phyloP scores from a whole-genome alignment of 2,329 filamentous ascomycete genomes.

The Penicillium decumbens region DNA sequence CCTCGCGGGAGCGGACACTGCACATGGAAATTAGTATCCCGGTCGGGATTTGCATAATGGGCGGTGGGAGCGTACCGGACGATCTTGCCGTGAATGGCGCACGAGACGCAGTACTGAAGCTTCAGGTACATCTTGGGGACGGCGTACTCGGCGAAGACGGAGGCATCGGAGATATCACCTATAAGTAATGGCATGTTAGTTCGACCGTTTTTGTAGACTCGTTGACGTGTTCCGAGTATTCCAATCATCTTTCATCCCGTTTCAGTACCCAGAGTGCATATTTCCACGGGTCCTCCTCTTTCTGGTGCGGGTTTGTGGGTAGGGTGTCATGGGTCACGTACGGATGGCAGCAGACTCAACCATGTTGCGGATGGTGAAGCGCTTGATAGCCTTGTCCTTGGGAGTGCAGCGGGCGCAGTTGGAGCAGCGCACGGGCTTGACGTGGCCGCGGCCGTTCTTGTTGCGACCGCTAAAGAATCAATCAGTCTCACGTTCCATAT shows the following conservation, averaged over 20 bases:
- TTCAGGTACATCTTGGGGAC: slow-evolving; percentile 99
- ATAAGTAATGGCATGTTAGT: slow-evolving; percentile 18
- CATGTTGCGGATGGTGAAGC: slow-evolving; percentile 99
- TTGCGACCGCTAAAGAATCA: slow-evolving; percentile 73
- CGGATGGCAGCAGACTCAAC: slow-evolving; percentile 99
- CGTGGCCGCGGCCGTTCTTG: slow-evolving; percentile 99
- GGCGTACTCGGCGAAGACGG: slow-evolving; percentile 98
- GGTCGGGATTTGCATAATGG: background rate
- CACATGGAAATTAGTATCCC: slow-evolving; percentile 13
- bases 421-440: slow-evolving; percentile 96
- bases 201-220: background rate
- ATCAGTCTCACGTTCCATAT: slow-evolving; percentile 18
- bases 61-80: slow-evolving; percentile 74
- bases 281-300: background rate
- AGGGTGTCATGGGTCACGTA: slow-evolving; percentile 54
- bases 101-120: slow-evolving; percentile 99
- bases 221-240: background rate
- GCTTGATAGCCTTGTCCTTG: slow-evolving; percentile 99
- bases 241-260: background rate
- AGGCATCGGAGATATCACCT: slow-evolving; percentile 99
- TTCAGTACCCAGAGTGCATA: background rate
- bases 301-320: slow-evolving; percentile 11
- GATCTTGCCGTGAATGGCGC: slow-evolving; percentile 99
- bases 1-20: slow-evolving; percentile 94
- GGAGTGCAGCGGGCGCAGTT: slow-evolving; percentile 87